Conservation (phyloP, 75 land plant species). For the Sequoia sempervirens region DNA sequence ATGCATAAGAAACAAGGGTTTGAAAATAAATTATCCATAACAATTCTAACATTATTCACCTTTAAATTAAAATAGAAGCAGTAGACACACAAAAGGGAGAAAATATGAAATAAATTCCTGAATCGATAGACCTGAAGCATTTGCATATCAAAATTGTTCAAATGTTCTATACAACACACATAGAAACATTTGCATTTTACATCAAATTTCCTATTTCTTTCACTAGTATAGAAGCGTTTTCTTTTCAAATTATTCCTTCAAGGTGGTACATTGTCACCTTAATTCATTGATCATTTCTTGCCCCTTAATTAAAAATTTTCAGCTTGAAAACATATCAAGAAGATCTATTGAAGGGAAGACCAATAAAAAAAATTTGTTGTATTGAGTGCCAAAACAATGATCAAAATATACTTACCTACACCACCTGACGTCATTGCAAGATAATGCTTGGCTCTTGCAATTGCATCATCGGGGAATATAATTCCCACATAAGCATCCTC, state of each 20-base stretch:
- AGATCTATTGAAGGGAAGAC: background rate
- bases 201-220: background rate
- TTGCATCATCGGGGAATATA: constrained; percentile 91
- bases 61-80: background rate
- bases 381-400: background rate
- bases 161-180: no score
- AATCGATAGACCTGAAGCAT: background rate
- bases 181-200: no score
- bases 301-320: background rate
- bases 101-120: background rate
- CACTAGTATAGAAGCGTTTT: background rate
- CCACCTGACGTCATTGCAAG: constrained; percentile 92
- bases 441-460: constrained; percentile 90
- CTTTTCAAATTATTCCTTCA: background rate
- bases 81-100: background rate
- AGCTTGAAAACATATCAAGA: background rate
- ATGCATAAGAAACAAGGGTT: background rate
- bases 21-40: background rate
- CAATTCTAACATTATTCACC: background rate
- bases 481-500: constrained; percentile 95
- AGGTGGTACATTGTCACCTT: background rate
- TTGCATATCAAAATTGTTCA: no score
- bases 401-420: constrained; percentile 53
- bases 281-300: background rate
- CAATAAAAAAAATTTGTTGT: background rate